A percentile compares a stretch with the other conserved stretches of the same genome.
These are phyloP conservation scores for Paramecium sexaurelia DNA, from an alignment of 73 alveolate genomes.

Conservation along the genomic window DNA sequence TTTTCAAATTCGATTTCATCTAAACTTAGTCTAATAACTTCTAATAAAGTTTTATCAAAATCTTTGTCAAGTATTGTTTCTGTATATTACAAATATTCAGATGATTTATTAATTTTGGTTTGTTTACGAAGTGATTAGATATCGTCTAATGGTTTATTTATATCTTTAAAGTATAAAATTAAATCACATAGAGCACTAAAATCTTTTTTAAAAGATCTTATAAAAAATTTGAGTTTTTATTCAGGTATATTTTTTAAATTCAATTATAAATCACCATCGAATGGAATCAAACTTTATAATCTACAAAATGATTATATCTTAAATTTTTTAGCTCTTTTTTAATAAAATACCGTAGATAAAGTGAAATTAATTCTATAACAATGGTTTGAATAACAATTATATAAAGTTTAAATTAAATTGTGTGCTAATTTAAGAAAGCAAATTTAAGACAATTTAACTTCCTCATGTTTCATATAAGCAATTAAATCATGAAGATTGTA, in stretches of 20 bases:
- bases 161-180: background rate
- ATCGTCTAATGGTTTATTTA: background rate
- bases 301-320: slow-evolving; percentile 1
- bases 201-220: background rate
- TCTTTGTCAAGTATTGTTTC: background rate
- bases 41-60: background rate
- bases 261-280: background rate
- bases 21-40: background rate
- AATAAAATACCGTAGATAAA: background rate
- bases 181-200: slow-evolving; percentile 11
- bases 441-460: background rate
- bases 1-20: background rate
- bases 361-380: slow-evolving; percentile 27
- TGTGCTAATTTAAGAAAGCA: background rate
- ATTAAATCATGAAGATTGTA: background rate
- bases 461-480: background rate
- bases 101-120: background rate
- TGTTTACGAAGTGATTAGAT: background rate
- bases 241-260: background rate
- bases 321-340: background rate
- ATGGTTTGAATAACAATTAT: background rate
- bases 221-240: background rate
- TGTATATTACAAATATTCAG: background rate
- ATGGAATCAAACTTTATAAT: background rate
- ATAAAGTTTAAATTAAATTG: background rate